Conservation (phyloP, 345 rosid genomes). For the Passiflora organensis region DNA sequence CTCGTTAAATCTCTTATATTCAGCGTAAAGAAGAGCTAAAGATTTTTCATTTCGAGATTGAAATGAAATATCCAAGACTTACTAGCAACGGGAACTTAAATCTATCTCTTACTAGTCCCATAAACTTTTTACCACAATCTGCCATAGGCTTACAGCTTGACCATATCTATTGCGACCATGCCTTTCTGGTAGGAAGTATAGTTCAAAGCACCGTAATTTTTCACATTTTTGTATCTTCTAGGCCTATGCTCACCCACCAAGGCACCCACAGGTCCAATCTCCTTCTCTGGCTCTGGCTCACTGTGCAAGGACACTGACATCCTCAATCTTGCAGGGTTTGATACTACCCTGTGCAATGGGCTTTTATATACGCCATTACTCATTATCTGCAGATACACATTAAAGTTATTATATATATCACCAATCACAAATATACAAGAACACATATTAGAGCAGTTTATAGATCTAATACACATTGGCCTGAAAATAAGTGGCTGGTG, state of each 20-base stretch:
- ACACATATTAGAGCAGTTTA: too few relatives aligned
- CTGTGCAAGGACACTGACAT: not conserved
- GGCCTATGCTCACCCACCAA: slow-evolving; percentile 9
- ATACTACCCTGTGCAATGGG: slow-evolving; percentile 3
- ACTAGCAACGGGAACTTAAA: too few relatives aligned
- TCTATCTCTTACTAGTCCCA: too few relatives aligned
- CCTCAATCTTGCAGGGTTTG: slow-evolving; percentile 1
- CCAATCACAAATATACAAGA: too few relatives aligned
- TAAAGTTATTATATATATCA: too few relatives aligned
- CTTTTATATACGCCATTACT: slow-evolving; percentile 6
- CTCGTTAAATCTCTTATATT: too few relatives aligned
- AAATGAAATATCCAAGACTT: too few relatives aligned
- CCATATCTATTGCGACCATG: not conserved
- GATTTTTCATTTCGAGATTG: too few relatives aligned
- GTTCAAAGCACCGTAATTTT: slow-evolving; percentile 3
- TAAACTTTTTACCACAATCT: too few relatives aligned
- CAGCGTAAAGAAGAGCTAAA: too few relatives aligned
- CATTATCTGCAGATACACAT: not conserved
- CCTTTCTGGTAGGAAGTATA: slow-evolving; percentile 3
- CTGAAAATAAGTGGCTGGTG: too few relatives aligned
- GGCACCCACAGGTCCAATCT: slow-evolving; percentile 6
- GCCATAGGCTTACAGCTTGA: not conserved
- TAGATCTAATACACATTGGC: too few relatives aligned
- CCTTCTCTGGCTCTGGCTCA: slow-evolving; percentile 7
- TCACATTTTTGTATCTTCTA: slow-evolving; percentile 7